A percentile compares a stretch with the other conserved stretches of the same genome.
Conservation (phyloP, 768 basidiomycete species). For the Botryobasidium botryosum region DNA sequence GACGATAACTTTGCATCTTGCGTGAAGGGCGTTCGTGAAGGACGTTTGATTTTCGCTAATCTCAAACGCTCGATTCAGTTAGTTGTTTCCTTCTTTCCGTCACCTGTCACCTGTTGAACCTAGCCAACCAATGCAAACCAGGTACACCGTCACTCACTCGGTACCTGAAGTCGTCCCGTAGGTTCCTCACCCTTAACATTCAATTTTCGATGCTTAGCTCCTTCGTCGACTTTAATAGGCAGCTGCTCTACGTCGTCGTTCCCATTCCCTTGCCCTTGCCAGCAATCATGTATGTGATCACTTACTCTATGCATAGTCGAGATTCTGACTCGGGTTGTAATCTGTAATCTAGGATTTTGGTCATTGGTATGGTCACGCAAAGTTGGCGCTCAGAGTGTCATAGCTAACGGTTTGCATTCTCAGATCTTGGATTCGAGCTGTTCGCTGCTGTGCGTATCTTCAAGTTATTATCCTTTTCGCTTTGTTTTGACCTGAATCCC, state of each 20-base stretch:
- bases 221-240: too few relatives aligned
- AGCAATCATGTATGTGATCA: slow-evolving; percentile 48
- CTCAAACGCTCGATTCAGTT: slow-evolving; percentile 55
- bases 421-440: slow-evolving; percentile 58
- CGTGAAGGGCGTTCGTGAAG: slow-evolving; percentile 23
- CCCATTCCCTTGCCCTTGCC: slow-evolving; percentile 49
- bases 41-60: slow-evolving; percentile 38
- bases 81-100: slow-evolving; percentile 11
- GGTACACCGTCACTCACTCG: slow-evolving; percentile 48
- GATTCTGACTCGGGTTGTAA: too few relatives aligned
- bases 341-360: too few relatives aligned
- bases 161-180: slow-evolving; percentile 57
- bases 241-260: slow-evolving; percentile 51
- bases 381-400: background rate
- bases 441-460: slow-evolving; percentile 35
- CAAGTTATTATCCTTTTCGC: too few relatives aligned
- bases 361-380: slow-evolving; percentile 34
- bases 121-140: too few relatives aligned
- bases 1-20: slow-evolving; percentile 62
- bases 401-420: background rate
- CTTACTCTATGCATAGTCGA: too few relatives aligned
- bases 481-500: background rate
- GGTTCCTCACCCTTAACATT: slow-evolving; percentile 45
- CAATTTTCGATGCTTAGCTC: too few relatives aligned
- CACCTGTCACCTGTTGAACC: too few relatives aligned